Conservation (phyloP, 139 green algal species). For the Klebsormidium nitens region DNA sequence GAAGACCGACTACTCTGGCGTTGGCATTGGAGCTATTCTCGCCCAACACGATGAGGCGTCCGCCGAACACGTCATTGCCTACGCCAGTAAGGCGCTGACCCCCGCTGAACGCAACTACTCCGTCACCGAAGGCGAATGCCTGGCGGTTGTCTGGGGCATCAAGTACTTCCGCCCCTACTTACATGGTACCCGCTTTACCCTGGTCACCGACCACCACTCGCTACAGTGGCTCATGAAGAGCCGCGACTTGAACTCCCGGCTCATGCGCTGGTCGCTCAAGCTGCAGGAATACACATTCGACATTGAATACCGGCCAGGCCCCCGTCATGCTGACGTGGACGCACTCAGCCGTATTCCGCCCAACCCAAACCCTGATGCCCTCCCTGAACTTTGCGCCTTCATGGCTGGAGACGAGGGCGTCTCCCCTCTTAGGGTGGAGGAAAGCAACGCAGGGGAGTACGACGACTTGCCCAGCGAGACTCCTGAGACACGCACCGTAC, state of each 20-base stretch:
- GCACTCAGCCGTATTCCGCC: too few species aligned
- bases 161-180: conserved; percentile 10
- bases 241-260: not conserved
- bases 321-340: too few species aligned
- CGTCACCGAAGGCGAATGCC: conserved; percentile 28
- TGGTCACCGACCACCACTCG: conserved; percentile 15
- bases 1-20: conserved; percentile 23
- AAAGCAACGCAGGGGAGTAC: too few species aligned
- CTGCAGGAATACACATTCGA: conserved; percentile 7
- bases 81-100: conserved; percentile 21
- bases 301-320: conserved; percentile 9
- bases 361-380: too few species aligned
- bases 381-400: too few species aligned
- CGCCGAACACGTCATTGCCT: conserved; percentile 22
- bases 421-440: too few species aligned
- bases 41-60: too few species aligned
- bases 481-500: too few species aligned
- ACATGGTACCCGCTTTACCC: not conserved
- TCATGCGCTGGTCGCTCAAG: conserved; percentile 4
- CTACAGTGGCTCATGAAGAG: not conserved
- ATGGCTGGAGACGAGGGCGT: too few species aligned
- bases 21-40: conserved; percentile 31
- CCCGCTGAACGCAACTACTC: conserved; percentile 31
- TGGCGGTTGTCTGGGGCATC: conserved; percentile 33
- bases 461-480: too few species aligned